Conservation (phyloP, 176 grass and related monocot species). For the Avena eriantha region DNA sequence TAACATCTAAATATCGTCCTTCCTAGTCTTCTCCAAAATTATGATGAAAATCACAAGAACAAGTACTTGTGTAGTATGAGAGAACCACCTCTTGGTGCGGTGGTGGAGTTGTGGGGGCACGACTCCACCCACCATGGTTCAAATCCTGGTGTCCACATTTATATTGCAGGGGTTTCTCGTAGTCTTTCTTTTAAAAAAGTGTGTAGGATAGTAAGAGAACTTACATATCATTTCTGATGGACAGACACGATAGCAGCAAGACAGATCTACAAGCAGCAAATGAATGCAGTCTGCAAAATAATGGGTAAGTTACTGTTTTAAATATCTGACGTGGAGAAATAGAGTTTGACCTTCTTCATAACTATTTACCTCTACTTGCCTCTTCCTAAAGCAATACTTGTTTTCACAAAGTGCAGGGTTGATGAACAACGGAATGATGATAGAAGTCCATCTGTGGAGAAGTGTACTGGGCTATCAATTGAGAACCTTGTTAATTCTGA, state of each 20-base stretch:
- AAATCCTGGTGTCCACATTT: no score
- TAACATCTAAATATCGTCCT: conserved; percentile 15
- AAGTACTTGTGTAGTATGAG: not conserved
- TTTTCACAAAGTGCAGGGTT: conserved; percentile 40
- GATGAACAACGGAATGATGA: conserved; percentile 37
- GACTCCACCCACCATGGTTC: no score
- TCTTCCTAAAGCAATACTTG: conserved; percentile 31
- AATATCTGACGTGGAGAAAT: conserved; percentile 19
- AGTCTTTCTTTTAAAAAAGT: not conserved
- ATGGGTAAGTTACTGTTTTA: conserved; percentile 44
- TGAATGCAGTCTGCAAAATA: conserved; percentile 40
- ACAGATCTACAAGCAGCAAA: conserved; percentile 33
- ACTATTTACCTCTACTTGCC: conserved; percentile 1
- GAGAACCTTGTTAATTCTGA: conserved; percentile 42
- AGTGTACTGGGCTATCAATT: conserved; percentile 30
- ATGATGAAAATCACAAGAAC: conserved; percentile 11
- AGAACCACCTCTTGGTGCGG: no score
- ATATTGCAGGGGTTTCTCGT: no score
- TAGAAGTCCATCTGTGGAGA: conserved; percentile 41
- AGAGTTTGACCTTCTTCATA: conserved; percentile 1
- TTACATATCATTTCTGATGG: conserved; percentile 29
- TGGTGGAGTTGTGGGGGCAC: no score
- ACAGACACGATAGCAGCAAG: conserved; percentile 36
- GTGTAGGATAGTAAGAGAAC: not conserved
- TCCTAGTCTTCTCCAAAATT: conserved; percentile 18